Base-by-base conservation (phyloP, 1,284 basidiomycete species). In the Coriolopsis trogii region DNA sequence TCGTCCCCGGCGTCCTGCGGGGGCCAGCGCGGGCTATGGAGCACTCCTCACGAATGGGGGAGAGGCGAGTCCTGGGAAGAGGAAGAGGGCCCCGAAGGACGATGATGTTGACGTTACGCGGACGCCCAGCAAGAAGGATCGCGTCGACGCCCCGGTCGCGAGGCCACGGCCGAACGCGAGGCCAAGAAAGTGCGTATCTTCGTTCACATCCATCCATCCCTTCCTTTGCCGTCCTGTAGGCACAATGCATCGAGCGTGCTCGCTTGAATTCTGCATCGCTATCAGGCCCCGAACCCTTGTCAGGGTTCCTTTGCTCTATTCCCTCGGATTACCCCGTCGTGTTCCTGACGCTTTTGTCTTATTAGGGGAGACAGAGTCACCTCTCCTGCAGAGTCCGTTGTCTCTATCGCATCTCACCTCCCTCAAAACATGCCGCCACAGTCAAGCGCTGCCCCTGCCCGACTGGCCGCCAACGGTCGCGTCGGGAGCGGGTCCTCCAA, bases 301-400 rank as follows among this genome's bases (percentile, higher is more conserved):
- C n/a, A n/a, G n/a, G n/a, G n/a, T n/a, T 41, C 26, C n/a, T 31
- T 20, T n/a, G 34, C 39, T 29, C 8, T 24, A n/a, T 9, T n/a
- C n/a, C 10, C 15, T 6, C 12, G 13, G 12, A 15, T 13, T 34
- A n/a, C n/a, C 33, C 7, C n/a, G 33, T 34, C 13, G n/a, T 18
- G n/a, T 34, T 6, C 4, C 33, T 34, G n/a, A 34, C 33, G n/a
- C 4, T 16, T 34, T 4, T 40, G 25, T n/a, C 33, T 15, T 30
- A 53, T 42, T 28, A 36, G 59, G 83, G 82, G 66, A 37, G 85
- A 89, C 60, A 83, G 88, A 42, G 78, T 76, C 16, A 70, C 73
- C 20, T 91, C 88, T 2, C 88, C 89, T 9, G 76, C 87, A 10
- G 88, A 89, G 61, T 90, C 88, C 9, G 62, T 88, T 31, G 71